These are phyloP conservation scores for Leccinum arenicola DNA, from an alignment of 768 basidiomycete genomes.

Conservation along the genomic window DNA sequence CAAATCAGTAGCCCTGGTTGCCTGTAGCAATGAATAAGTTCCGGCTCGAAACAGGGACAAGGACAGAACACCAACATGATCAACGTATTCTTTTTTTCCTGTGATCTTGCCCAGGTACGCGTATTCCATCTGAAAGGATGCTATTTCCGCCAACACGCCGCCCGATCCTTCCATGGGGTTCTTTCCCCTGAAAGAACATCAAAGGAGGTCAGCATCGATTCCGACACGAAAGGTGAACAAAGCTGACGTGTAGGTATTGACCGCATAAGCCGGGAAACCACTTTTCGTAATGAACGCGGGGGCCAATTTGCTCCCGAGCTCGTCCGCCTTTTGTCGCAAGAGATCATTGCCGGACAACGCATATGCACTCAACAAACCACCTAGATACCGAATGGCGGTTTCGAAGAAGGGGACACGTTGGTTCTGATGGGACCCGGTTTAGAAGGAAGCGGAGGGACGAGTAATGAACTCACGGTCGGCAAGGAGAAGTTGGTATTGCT, in stretches of 20 bases:
- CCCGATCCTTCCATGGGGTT: slow-evolving; percentile 22
- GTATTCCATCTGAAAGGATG: slow-evolving; percentile 79
- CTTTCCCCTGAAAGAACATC: neutral
- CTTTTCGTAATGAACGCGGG: slow-evolving; percentile 67
- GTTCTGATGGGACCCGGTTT: slow-evolving; percentile 10
- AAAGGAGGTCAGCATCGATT: neutral
- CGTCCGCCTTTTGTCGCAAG: slow-evolving; percentile 68
- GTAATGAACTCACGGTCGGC: slow-evolving; percentile 34
- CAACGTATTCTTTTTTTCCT: slow-evolving; percentile 61
- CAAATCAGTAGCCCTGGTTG: slow-evolving; percentile 44
- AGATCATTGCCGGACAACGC: slow-evolving; percentile 65
- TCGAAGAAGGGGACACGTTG: slow-evolving; percentile 62
- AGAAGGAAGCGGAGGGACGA: slow-evolving; percentile 2
- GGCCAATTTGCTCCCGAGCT: slow-evolving; percentile 66
- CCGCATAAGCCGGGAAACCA: slow-evolving; percentile 69
- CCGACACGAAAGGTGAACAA: neutral
- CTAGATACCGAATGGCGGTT: slow-evolving; percentile 86
- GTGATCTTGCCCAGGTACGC: slow-evolving; percentile 80
- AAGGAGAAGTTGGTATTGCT: slow-evolving; percentile 47
- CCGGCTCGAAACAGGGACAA: neutral
- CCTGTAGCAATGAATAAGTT: slow-evolving; percentile 32
- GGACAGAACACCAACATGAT: slow-evolving; percentile 38
- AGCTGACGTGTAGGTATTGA: slow-evolving; percentile 60
- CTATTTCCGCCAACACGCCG: slow-evolving; percentile 69
- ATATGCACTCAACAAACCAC: slow-evolving; percentile 80